phyloP scores from a whole-genome alignment of 768 basidiomycete genomes.

The Tremella yokohamensis region DNA sequence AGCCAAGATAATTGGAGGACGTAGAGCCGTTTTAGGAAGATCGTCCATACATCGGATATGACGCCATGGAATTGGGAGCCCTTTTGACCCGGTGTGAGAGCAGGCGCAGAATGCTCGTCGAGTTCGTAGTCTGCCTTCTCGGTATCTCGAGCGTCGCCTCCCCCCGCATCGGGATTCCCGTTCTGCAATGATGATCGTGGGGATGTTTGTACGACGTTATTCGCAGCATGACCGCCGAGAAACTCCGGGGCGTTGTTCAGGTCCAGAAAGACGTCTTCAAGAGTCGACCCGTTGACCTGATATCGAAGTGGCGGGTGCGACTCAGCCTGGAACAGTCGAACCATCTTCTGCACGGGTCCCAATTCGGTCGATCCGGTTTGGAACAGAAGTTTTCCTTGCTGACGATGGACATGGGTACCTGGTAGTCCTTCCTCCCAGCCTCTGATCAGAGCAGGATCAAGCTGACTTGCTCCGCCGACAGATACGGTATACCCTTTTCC shows the following conservation, averaged over 20 bases:
- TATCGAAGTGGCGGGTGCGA: constrained; percentile 53
- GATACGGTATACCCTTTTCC: constrained; percentile 70
- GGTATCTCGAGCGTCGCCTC: constrained; percentile 12
- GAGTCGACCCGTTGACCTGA: constrained; percentile 68
- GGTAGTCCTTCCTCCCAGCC: constrained; percentile 4
- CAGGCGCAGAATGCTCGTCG: no score
- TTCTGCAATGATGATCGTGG: background rate
- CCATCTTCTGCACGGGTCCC: constrained; percentile 57
- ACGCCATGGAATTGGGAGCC: constrained; percentile 53
- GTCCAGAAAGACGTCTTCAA: constrained; percentile 76
- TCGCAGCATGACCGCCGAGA: background rate
- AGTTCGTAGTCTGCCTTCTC: constrained; percentile 6
- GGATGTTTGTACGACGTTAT: background rate
- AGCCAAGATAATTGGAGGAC: constrained; percentile 69
- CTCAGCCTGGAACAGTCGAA: constrained; percentile 50
- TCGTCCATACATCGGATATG: constrained; percentile 65
- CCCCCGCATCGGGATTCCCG: background rate
- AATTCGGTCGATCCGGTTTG: constrained; percentile 60
- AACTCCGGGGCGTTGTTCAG: constrained; percentile 52
- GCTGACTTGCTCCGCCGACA: constrained; percentile 47
- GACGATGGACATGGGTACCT: constrained; percentile 2
- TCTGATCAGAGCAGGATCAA: constrained; percentile 51
- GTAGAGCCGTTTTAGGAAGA: constrained; percentile 67
- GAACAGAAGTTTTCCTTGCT: constrained; percentile 24
- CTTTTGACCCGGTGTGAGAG: constrained; percentile 46